Evolutionary conservation across 345 rosid genomes (phyloP), one percentile per base, ranked within the genome.

Genomic region (Bruguiera sexangula): DNA sequence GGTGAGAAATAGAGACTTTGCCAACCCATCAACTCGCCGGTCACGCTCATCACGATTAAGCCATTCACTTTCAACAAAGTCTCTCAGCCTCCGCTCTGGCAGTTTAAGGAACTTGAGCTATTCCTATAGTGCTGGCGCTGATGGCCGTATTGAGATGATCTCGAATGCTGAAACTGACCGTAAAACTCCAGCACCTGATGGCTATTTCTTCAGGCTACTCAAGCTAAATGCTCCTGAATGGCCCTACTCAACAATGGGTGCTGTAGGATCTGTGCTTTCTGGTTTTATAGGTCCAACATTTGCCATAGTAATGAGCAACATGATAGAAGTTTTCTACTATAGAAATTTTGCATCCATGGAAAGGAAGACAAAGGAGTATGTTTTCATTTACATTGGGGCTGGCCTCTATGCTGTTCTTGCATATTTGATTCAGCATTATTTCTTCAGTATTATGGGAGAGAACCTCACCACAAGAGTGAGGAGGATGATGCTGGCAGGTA

Each of bases 401-500:
- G 99, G 99, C 26, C 82, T 92, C 60, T 92, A 92, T 48, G 99
- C 98, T 0, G 98, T 95, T 22, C 83, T 81, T 9, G 98, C 98
- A 19, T 95, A 92, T 66, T 79, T 95, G 91, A 92, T 92, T 51
- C 99, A 95, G 78, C 99, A 95, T 80, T 95, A 92, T 80, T 95
- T 95, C 89, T 95, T 92, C 79, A 95, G 98, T 73, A 90, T 95
- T 29, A 95, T 95, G 99, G 99, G 99, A 66, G 99, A 95, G 80
- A 92, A 92, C 67, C 98, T 95, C 73, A 95, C 99, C 8, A 92
- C 99, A 50, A 80, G 99, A 83, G 98, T 95, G 54, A 74, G 99
- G 71, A 79, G 98, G 67, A 92, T 92, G 99, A 95, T 95, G 97
- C 94, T 95, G 66, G 92, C 97, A 79, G 99, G 99, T 95, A 43